Evolutionary conservation across 192 early-diverging fungal species (phyloP).

Genomic region (Umbelopsis ramanniana): DNA sequence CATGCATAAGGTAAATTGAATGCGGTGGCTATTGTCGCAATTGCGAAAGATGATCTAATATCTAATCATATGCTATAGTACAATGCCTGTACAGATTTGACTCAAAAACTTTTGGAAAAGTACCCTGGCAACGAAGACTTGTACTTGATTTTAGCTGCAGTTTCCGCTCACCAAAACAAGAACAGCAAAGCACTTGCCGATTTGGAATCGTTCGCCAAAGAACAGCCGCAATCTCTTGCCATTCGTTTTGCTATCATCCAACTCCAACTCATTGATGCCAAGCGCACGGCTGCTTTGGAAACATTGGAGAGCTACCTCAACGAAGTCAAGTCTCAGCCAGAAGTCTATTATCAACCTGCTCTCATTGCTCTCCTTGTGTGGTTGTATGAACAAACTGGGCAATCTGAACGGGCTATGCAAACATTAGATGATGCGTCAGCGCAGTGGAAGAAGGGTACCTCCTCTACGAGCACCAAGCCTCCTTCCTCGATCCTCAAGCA

Average conservation of each 20-base stretch:
- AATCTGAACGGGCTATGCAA: conserved; percentile 60
- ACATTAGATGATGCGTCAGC: conserved; percentile 58
- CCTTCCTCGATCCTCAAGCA: conserved; percentile 59
- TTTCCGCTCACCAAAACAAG: conserved; percentile 58
- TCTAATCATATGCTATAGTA: too few species aligned
- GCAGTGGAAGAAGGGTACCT: conserved; percentile 55
- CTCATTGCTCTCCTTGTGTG: conserved; percentile 73
- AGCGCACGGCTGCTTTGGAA: conserved; percentile 53
- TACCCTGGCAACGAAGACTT: conserved; percentile 66
- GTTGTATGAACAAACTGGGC: conserved; percentile 70
- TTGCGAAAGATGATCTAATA: too few species aligned
- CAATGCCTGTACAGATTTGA: conserved; percentile 55
- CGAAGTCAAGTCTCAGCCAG: conserved; percentile 5
- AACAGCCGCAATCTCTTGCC: conserved; percentile 48
- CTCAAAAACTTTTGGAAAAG: conserved; percentile 52
- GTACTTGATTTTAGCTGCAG: conserved; percentile 62
- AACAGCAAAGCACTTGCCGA: conserved; percentile 59
- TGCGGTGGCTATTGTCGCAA: not conserved
- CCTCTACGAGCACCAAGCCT: conserved; percentile 25
- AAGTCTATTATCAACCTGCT: conserved; percentile 57
- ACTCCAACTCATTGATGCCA: conserved; percentile 53
- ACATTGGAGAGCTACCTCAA: conserved; percentile 51
- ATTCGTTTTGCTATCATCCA: conserved; percentile 70
- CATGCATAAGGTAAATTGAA: conserved; percentile 52
- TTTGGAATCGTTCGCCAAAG: conserved; percentile 47